Conservation (phyloP, 345 rosid species). For the Hevea brasiliensis region DNA sequence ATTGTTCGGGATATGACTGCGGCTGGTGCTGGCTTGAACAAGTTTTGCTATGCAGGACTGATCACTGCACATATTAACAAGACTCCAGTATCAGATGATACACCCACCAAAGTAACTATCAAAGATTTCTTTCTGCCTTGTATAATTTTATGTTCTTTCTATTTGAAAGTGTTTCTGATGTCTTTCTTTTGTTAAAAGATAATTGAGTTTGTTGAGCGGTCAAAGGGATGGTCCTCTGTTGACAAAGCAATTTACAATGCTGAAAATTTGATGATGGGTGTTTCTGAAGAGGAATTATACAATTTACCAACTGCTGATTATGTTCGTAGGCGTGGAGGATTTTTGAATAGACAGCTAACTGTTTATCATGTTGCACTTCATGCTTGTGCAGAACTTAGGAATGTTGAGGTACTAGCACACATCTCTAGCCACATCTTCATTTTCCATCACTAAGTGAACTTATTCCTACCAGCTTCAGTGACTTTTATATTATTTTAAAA, state of each 20-base stretch:
- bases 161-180: constrained; percentile 19
- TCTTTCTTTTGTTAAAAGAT: constrained; percentile 47
- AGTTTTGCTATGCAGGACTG: constrained; percentile 96
- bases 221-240: constrained; percentile 87
- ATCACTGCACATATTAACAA: constrained; percentile 79
- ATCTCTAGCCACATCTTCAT: constrained; percentile 19
- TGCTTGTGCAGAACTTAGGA: constrained; percentile 78
- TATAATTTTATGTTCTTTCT: background rate
- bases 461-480: background rate
- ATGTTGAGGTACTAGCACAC: constrained; percentile 60
- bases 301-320: constrained; percentile 81
- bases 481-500: background rate
- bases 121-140: background rate
- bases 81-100: constrained; percentile 59
- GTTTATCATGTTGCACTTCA: constrained; percentile 79
- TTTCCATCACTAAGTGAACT: background rate
- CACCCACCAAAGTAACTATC: constrained; percentile 58
- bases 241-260: constrained; percentile 59
- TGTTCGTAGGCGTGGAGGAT: constrained; percentile 57
- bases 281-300: constrained; percentile 84
- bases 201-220: constrained; percentile 78
- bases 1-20: constrained; percentile 98
- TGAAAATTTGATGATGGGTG: constrained; percentile 70
- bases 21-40: constrained; percentile 89
- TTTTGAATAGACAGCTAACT: constrained; percentile 58